These are phyloP conservation scores for Hypoxylon crocopeplum DNA, from an alignment of 495 filamentous ascomycete genomes.

Conservation along the genomic window DNA sequence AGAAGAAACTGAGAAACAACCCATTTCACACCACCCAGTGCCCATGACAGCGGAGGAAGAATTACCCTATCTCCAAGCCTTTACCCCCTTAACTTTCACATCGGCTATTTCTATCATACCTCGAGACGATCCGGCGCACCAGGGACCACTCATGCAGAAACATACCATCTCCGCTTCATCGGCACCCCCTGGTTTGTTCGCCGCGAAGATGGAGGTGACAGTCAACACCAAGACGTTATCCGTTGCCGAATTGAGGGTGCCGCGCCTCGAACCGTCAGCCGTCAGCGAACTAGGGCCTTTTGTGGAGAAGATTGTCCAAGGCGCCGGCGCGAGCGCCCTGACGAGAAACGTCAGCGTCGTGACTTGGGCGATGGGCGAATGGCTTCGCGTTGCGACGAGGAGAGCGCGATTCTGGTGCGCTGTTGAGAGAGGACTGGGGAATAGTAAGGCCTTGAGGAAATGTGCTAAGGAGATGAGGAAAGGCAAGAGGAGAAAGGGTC, in stretches of 20 bases:
- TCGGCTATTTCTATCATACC: conserved; percentile 54
- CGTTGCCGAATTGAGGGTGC: conserved; percentile 49
- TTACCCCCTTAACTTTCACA: conserved; percentile 61
- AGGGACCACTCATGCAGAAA: conserved; percentile 46
- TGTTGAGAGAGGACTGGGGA: conserved; percentile 50
- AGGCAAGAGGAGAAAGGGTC: conserved; percentile 25
- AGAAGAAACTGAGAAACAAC: conserved; percentile 29
- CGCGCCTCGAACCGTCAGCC: conserved; percentile 50
- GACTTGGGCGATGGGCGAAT: conserved; percentile 61
- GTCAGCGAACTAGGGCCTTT: conserved; percentile 51
- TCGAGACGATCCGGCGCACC: conserved; percentile 18
- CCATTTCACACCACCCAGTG: conserved; percentile 61
- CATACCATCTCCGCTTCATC: conserved; percentile 49
- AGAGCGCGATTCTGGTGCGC: conserved; percentile 56
- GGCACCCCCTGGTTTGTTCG: conserved; percentile 50
- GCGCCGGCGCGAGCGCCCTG: conserved; percentile 40
- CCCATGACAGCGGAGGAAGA: conserved; percentile 57
- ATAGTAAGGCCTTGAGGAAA: conserved; percentile 30
- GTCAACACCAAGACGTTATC: conserved; percentile 51
- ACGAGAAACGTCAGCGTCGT: conserved; percentile 54
- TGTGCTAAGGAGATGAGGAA: conserved; percentile 39
- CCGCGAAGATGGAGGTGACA: conserved; percentile 53
- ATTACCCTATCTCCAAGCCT: conserved; percentile 63
- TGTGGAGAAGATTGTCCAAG: conserved; percentile 37
- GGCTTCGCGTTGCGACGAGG: conserved; percentile 53